Evolutionary conservation across 768 basidiomycete species (phyloP), one percentile per base, ranked within the genome.

Genomic region (Mycena chlorophos): DNA sequence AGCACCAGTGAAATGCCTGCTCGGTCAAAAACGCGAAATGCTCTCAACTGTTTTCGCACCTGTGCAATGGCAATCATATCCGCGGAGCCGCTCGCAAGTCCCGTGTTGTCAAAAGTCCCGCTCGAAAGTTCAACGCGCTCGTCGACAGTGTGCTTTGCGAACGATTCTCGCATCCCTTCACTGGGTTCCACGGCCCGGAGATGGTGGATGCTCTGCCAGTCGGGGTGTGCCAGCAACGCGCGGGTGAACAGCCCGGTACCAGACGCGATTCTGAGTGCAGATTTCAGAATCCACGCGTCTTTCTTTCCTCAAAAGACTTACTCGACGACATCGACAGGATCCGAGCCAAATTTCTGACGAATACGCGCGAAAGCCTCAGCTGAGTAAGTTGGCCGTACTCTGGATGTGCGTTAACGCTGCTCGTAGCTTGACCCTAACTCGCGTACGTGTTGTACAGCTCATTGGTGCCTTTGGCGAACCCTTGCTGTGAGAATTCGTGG

Each of bases 1-100:
- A 70, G 53, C 83, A 83, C 88, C 87, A 89, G 71, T 89, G 87
- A 68, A 80, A 88, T 22, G 88, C 88, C 78, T 88, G 69, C 19
- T 52, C 20, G 4, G 51, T 50, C 34, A 13, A 8, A 26, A 27
- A 22, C 14, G 38, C 5, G 28, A 51, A 16, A 8, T 6, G 20
- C 8, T 6, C 8, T 8, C 22, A 23, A 25, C 8, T 46, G 48
- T 30, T 17, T 30, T 34, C 58, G 19, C 49, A 77, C 78, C 73
- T 79, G 79, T 0, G 80, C 83, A 38, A 81, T 73, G 60, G 80
- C 68, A 29, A 85, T 57, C 2, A 81, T 57, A 63, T 85, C 85
- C 0, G 82, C 84, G 71, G 75, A 79, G 0, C 72, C 75, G 50
- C 75, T 73, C 23, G 66, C 64, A 13, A 76, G 69, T 17, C 69